Evolutionary conservation across 2,329 filamentous ascomycete genomes (phyloP), one percentile per base, ranked within the genome.

Genomic region (Pestalotiopsis sp.): DNA sequence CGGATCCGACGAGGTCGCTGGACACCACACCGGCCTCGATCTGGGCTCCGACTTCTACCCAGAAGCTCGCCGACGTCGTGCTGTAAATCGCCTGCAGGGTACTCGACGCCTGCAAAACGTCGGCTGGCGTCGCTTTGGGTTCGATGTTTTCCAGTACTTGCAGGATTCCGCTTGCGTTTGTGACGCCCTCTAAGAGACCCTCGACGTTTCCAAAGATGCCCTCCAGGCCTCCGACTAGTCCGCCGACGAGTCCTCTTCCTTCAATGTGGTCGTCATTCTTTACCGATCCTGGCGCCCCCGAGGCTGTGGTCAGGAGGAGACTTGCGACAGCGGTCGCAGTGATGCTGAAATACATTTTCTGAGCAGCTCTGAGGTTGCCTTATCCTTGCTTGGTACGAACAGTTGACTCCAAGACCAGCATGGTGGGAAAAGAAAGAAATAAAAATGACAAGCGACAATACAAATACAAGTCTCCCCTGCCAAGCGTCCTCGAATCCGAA

Each of bases 61-160:
- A 66, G 13, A 66, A 20, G 22, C 30, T 66, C 13, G 52, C 59
- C 20, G 64, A 30, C 7, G 64, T 60, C 35, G 52, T 55, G 39
- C 56, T 66, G 56, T 66, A 66, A 17, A 60, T 58, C 1, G 56
- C 52, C 55, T 66, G 20, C n/a, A 66, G 30, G 9, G 56, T 66
- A n/a, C 20, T 59, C 22, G 30, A 52, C 9, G 30, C 64, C 26
- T 60, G 52, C 6, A 10, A 14, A 10, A 66, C 17, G 30, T 52
- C 24, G 11, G 52, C 60, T 3, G 64, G 64, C 11, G 64, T 52
- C 3, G 24, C 64, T 20, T 35, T 58, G n/a, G 64, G 30, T 20
- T 22, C 30, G 11, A 60, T 44, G 13, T 55, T 38, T 22, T 66
- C 64, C 30, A 66, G 20, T 14, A 60, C 30, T 26, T 55, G 40